These are phyloP conservation scores for Boletus barrowsii DNA, from an alignment of 768 basidiomycete species.

Conservation along the genomic window DNA sequence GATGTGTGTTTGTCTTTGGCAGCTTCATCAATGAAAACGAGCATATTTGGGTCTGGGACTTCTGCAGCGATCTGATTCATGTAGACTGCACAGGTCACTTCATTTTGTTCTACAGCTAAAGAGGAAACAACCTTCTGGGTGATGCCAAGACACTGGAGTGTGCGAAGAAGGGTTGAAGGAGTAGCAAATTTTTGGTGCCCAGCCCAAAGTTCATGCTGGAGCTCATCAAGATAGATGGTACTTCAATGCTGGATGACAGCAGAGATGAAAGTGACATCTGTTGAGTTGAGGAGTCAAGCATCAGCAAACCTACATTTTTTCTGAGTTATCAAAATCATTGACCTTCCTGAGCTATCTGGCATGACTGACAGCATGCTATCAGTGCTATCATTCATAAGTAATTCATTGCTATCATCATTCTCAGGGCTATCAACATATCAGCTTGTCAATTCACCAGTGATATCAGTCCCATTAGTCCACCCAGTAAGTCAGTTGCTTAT, in stretches of 20 bases:
- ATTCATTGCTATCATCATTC: too few species aligned
- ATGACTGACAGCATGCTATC: too few species aligned
- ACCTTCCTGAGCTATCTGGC: too few species aligned
- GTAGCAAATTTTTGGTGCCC: background rate
- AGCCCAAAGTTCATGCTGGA: background rate
- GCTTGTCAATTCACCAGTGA: too few species aligned
- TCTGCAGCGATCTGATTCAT: conserved; percentile 6
- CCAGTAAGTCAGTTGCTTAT: too few species aligned
- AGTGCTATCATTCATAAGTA: too few species aligned
- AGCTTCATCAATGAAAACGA: conserved; percentile 10
- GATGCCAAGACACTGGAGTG: background rate
- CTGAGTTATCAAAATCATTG: too few species aligned
- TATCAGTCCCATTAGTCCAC: too few species aligned
- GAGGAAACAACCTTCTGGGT: conserved; percentile 11
- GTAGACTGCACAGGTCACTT: background rate
- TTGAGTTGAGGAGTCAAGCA: background rate
- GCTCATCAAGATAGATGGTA: conserved; percentile 10
- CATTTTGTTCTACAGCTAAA: conserved; percentile 12
- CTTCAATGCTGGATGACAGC: background rate
- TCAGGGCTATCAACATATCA: too few species aligned
- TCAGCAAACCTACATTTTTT: background rate
- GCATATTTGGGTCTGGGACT: conserved; percentile 14
- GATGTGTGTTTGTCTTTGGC: conserved; percentile 8
- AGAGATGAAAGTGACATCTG: background rate
- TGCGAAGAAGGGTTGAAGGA: background rate